These are phyloP conservation scores for Nakazawaea ishiwadae DNA, from an alignment of 805 yeast genomes.

Conservation along the genomic window DNA sequence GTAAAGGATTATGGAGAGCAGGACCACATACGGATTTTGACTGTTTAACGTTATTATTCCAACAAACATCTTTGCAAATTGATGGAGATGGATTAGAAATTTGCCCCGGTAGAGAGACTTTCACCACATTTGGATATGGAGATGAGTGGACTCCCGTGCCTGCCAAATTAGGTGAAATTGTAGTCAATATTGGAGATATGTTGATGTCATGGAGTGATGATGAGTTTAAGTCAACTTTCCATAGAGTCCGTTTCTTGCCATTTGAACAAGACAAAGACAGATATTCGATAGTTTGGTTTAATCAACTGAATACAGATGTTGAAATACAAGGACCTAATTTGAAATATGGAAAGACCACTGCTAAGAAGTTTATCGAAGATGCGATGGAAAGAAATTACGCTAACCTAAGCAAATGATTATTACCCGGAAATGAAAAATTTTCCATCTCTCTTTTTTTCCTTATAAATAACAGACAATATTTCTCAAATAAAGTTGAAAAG, in stretches of 20 bases:
- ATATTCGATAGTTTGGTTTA: conserved; percentile 30
- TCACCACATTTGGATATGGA: conserved; percentile 28
- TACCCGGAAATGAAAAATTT: conserved; percentile 8
- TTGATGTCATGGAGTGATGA: conserved; percentile 35
- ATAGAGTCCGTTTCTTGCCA: conserved; percentile 27
- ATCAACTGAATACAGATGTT: conserved; percentile 30
- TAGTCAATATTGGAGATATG: conserved; percentile 34
- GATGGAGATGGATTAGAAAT: conserved; percentile 32
- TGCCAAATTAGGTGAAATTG: conserved; percentile 28
- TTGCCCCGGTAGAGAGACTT: conserved; percentile 32
- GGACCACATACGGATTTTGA: conserved; percentile 35
- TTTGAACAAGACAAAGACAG: conserved; percentile 26
- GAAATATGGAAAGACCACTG: conserved; percentile 25
- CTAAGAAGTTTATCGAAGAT: conserved; percentile 26
- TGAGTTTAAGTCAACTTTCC: conserved; percentile 28
- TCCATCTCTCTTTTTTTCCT: conserved; percentile 5
- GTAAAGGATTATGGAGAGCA: conserved; percentile 27
- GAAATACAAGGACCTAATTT: conserved; percentile 23
- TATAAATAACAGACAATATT: too few species aligned
- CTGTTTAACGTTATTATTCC: conserved; percentile 28
- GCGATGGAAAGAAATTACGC: conserved; percentile 28
- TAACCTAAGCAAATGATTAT: too few species aligned
- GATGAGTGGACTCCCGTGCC: conserved; percentile 31
- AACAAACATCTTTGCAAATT: conserved; percentile 16
- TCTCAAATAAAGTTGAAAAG: too few species aligned